Base-by-base conservation (phyloP, 257 asterid species). In the Primulina huaijiensis region DNA sequence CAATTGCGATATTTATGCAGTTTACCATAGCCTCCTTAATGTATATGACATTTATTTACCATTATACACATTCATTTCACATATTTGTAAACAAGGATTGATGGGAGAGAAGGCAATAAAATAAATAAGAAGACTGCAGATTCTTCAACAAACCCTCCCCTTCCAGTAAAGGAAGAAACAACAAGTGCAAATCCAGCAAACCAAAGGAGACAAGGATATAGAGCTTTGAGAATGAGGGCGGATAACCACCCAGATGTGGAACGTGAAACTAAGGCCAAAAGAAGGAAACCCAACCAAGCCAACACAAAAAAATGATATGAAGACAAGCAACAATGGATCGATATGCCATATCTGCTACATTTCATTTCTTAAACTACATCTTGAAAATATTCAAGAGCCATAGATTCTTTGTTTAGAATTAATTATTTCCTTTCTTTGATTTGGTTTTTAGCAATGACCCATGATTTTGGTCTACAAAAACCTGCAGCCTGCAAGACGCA, bases 171-270 rank as follows among this genome's bases (percentile, higher is more conserved):
- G 29, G 72, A 37, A 31, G 72, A 68, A 33, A 11, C 19, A 4
- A 19, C 62, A 6, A 30, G 31, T 8, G 9, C 19, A 9, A 10
- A 11, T 31, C 33, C 19, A 1, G 72, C 23, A 55, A 34, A 6
- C 27, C 65, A 21, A 27, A 23, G 58, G 7, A 34, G 50, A 10
- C 9, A 21, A 5, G 40, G 59, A 0, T 65, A 35, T n/a, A 10
- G 31, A 20, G 8, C 71, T 0, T 35, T 64, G 0, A 23, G 60
- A 17, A 72, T 72, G 50, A 56, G 71, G 14, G 76, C 76, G 1
- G 31, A 25, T 0, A 72, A 72, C 16, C 59, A 72, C 29, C 76
- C 76, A 0, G 65, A 23, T 34, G 71, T 63, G 7, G 3, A 31
- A 8, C 27, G 43, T 2, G 76, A 63, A 2, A 63, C 20, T 19